Evolutionary conservation across 2,329 filamentous ascomycete species (phyloP), one percentile per base, ranked within the genome.

Genomic region (Colletotrichum nymphaeae): DNA sequence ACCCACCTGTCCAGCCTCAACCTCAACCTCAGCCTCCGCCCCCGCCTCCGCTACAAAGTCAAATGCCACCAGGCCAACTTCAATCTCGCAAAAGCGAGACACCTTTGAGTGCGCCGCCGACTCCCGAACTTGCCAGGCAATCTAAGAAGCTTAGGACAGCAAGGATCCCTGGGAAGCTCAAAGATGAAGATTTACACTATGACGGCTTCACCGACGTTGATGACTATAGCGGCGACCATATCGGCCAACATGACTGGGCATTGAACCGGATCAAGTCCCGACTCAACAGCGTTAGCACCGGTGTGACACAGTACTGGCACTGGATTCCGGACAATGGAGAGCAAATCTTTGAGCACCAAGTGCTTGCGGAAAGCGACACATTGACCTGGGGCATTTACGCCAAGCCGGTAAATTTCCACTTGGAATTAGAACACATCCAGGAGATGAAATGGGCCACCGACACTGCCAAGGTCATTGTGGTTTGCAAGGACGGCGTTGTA

Each of bases 301-400:
- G 82, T 14, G 85, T 88, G 5, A 89, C 87, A 14, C 88, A 90
- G 77, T 90, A 90, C 79, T 89, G 87, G 87, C 87, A 87, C 63
- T 90, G 86, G 85, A 76, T 86, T 4, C 81, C 81, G 9, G 78
- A 83, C 35, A 77, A 78, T 7, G 81, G 77, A 22, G 81, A 81
- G 65, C 76, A 78, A 26, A 76, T 81, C 60, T 87, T 90, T 66
- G 86, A 90, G 80, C 88, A 90, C 75, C 88, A 89, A 76, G 85
- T 90, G 1, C 82, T 90, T 5, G 84, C 84, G 57, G 83, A 86
- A 19, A 81, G 83, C 4, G 69, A 81, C 22, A 85, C 85, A 16
- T 82, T 83, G 2, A 63, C 73, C 26, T 90, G 88, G 88, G 86
- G 84, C 6, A 80, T 86, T 12, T 88, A 88, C 76, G 83, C 85